Base-by-base conservation (phyloP, 352 stramenopile species). In the Aphanomyces cochlioides region DNA sequence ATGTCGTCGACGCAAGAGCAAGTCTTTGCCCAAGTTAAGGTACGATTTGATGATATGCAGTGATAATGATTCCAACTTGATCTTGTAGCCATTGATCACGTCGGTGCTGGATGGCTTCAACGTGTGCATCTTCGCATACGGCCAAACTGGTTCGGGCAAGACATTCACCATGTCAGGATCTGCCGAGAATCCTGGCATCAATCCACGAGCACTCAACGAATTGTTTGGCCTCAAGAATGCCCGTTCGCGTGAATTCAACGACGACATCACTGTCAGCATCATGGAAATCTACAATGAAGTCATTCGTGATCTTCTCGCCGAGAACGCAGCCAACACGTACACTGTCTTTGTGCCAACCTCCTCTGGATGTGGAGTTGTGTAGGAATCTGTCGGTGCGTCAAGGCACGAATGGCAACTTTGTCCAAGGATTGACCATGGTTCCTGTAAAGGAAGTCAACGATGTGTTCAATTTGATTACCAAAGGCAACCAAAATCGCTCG, bases 261-360 rank as follows among this genome's bases (percentile, higher is more conserved):
- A 97, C 69, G 81, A 90, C 39, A 80, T 97, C 67, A 89, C 83
- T 0, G 87, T 98, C 36, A 96, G 85, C 67, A 88, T 99, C 66
- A 88, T 98, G 68, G 96, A 99, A 79, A 98, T 99, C 38, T 97
- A 98, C 79, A 98, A 99, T 73, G 95, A 99, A 73, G 90, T 96
- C 69, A 90, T 99, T 47, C 84, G 89, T 47, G 95, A 99, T 82
- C 79, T 98, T 41, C 72, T 98, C 6, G 85, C 90, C 1, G 92
- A 86, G 47, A 85, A 95, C 54, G 84, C 84, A 40, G 79, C 81
- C 2, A 92, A 73, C 56, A 92, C 84, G 67, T 73, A 73, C 36
- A 47, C n/a, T n/a, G 7, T 8, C 6, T n/a, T 43, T 38, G 10
- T 21, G 13, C 3, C 45, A 13, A 10, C 2, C 0, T 15, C 6